Conservation (phyloP, 2,329 filamentous ascomycete species). For the Pyricularia grisea region DNA sequence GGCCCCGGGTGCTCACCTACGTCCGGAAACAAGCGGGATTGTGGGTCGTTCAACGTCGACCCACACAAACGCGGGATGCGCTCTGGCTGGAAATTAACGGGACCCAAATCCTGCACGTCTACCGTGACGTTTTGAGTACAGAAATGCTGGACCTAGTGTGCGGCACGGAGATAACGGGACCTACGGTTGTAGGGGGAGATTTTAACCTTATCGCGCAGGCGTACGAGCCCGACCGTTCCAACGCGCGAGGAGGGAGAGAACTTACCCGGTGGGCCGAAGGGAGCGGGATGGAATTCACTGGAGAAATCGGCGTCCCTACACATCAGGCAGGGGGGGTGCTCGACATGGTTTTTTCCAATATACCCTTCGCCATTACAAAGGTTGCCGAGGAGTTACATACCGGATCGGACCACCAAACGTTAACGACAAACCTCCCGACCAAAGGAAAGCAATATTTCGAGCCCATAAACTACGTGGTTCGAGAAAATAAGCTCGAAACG, state of each 20-base stretch:
- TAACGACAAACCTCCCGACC: neutral
- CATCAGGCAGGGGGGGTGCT: neutral
- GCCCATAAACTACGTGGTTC: neutral
- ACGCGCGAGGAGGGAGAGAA: too few species aligned
- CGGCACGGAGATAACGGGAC: neutral
- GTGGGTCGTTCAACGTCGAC: neutral
- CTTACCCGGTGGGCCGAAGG: neutral
- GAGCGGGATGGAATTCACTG: neutral
- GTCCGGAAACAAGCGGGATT: neutral
- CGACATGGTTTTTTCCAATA: neutral
- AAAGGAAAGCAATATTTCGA: neutral
- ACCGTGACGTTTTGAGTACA: neutral
- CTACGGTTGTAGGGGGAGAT: neutral
- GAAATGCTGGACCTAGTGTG: neutral
- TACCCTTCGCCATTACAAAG: neutral
- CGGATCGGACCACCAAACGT: neutral
- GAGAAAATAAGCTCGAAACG: neutral
- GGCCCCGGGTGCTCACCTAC: neutral
- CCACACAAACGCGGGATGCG: neutral
- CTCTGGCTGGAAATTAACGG: neutral
- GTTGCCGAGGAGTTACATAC: neutral
- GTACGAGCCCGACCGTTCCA: too few species aligned
- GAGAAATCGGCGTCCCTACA: neutral
- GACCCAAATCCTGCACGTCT: neutral
- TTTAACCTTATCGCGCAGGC: neutral